These are phyloP conservation scores for Boechera divaricarpa DNA, from an alignment of 345 rosid species.

Conservation along the genomic window DNA sequence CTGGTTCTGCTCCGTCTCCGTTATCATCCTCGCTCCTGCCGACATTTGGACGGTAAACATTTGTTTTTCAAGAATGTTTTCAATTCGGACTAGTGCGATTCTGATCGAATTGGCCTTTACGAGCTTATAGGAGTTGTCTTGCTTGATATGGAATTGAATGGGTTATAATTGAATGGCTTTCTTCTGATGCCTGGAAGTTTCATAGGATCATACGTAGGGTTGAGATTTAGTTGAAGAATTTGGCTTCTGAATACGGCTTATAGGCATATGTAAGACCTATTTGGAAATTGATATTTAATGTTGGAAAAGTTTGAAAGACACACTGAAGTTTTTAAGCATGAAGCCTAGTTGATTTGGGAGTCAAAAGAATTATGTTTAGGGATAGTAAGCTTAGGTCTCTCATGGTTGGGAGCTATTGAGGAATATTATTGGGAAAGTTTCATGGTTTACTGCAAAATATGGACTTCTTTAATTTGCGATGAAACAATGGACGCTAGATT, in stretches of 20 bases:
- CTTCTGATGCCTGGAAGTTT: constrained; percentile 4
- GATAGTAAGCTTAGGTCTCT: constrained; percentile 1
- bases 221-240: constrained; percentile 10
- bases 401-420: not conserved
- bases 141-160: constrained; percentile 20
- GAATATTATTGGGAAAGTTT: not conserved
- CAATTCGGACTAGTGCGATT: not conserved
- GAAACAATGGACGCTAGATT: constrained; percentile 9
- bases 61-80: not conserved
- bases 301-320: constrained; percentile 10
- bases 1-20: constrained; percentile 97
- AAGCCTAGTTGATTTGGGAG: not conserved
- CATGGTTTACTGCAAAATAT: not conserved
- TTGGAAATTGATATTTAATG: not conserved
- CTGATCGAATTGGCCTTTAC: not conserved
- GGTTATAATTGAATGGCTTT: not conserved
- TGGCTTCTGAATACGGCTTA: constrained; percentile 11
- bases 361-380: not conserved
- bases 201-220: not conserved
- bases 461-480: not conserved
- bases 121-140: constrained; percentile 6
- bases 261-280: not conserved
- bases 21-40: constrained; percentile 97
- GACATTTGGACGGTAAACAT: constrained; percentile 84
- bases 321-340: not conserved